These are phyloP conservation scores for Lathyrus tuberosus DNA, from an alignment of 306 rosid genomes.

Conservation along the genomic window DNA sequence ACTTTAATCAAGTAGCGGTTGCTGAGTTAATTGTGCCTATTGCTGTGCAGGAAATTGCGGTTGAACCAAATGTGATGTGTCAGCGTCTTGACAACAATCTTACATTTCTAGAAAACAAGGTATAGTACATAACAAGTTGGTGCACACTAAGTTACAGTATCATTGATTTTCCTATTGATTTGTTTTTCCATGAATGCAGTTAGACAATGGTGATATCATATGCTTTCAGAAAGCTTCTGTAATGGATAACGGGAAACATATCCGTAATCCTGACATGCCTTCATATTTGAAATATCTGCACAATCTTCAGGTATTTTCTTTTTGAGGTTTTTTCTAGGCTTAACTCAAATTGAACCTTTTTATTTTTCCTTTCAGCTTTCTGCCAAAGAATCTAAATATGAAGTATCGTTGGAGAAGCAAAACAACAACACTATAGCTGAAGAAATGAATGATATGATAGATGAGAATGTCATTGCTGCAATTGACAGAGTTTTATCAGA, in stretches of 20 bases:
- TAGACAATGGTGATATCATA: not conserved
- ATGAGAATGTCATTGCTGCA: not conserved
- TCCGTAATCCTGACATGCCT: not conserved
- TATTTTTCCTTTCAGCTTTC: not conserved
- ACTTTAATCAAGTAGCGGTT: too few relatives aligned
- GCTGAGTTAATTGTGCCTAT: too few relatives aligned
- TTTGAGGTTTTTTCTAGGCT: not conserved
- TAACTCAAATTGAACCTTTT: not conserved
- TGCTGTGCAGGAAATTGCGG: not conserved
- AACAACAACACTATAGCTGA: not conserved
- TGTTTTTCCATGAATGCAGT: not conserved
- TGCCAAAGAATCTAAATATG: not conserved
- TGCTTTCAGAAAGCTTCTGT: not conserved
- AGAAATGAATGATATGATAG: conserved; percentile 3
- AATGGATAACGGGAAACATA: not conserved
- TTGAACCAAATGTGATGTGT: not conserved
- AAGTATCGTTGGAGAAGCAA: not conserved
- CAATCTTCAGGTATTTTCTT: not conserved
- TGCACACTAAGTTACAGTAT: not conserved
- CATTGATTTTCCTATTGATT: not conserved
- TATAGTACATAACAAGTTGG: not conserved
- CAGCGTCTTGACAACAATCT: not conserved
- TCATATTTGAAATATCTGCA: not conserved
- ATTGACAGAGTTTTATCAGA: too few relatives aligned
- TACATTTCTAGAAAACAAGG: not conserved